Evolutionary conservation across 1,139 yeast genomes (phyloP).

Genomic region (Candida sp.): DNA sequence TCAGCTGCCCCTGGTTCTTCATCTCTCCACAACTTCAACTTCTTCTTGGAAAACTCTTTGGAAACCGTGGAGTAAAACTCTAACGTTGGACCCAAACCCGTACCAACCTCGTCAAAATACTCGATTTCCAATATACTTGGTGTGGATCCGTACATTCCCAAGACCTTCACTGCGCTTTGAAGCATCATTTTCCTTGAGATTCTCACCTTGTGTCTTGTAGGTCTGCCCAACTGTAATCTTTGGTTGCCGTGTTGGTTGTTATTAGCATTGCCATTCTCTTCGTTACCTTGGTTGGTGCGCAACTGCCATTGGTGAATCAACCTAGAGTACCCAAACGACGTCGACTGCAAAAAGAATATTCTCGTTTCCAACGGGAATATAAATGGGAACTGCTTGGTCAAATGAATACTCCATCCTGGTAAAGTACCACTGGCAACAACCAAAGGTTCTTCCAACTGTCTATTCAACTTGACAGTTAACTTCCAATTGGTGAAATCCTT

Average conservation of each 20-base stretch:
- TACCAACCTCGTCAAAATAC: slow-evolving; percentile 92
- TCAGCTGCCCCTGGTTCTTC: slow-evolving; percentile 25
- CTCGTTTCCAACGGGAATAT: slow-evolving; percentile 87
- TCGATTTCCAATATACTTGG: slow-evolving; percentile 89
- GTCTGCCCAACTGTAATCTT: slow-evolving; percentile 66
- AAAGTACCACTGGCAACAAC: slow-evolving; percentile 87
- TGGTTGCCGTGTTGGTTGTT: slow-evolving; percentile 14
- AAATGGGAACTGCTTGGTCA: slow-evolving; percentile 79
- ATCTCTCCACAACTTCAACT: slow-evolving; percentile 74
- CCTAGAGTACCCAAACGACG: slow-evolving; percentile 92
- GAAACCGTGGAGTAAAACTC: slow-evolving; percentile 91
- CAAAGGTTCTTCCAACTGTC: slow-evolving; percentile 90
- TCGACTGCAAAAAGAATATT: slow-evolving; percentile 77
- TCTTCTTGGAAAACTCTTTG: slow-evolving; percentile 61
- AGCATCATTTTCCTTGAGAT: slow-evolving; percentile 73
- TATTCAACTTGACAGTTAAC: slow-evolving; percentile 81
- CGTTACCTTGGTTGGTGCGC: slow-evolving; percentile 49
- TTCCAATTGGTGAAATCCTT: slow-evolving; percentile 76
- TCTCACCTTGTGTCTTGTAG: slow-evolving; percentile 81
- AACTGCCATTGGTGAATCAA: slow-evolving; percentile 80
- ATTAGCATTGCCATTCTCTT: slow-evolving; percentile 16
- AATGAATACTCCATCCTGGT: slow-evolving; percentile 83
- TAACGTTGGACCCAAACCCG: slow-evolving; percentile 95
- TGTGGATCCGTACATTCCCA: slow-evolving; percentile 76
- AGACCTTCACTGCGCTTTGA: slow-evolving; percentile 80